These are phyloP conservation scores for Mycogone perniciosa DNA, from an alignment of 2,329 filamentous ascomycete genomes.

Conservation along the genomic window DNA sequence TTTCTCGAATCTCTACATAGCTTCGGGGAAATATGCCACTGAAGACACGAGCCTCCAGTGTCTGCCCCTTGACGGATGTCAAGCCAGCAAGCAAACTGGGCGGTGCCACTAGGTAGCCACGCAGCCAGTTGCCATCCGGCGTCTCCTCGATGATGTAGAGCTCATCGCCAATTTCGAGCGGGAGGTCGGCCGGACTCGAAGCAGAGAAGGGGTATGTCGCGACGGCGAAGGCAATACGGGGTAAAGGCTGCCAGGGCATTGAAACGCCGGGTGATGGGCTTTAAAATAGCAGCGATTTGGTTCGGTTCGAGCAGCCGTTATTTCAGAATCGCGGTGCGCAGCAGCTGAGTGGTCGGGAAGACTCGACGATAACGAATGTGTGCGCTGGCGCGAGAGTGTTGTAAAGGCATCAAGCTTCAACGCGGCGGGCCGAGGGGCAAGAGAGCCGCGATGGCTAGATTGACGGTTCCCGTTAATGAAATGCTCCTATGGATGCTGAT, in stretches of 20 bases:
- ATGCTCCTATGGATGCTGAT: not conserved
- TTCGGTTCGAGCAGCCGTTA: slow-evolving; percentile 4
- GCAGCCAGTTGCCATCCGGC: slow-evolving; percentile 84
- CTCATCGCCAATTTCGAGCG: slow-evolving; percentile 96
- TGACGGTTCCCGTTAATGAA: not conserved
- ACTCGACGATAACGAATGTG: slow-evolving; percentile 7
- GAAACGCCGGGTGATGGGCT: slow-evolving; percentile 21
- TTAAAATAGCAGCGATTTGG: slow-evolving; percentile 8
- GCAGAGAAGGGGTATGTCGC: slow-evolving; percentile 92
- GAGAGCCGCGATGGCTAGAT: slow-evolving; percentile 16
- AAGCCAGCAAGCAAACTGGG: slow-evolving; percentile 87
- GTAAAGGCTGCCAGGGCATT: slow-evolving; percentile 97
- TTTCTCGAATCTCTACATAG: slow-evolving; percentile 91
- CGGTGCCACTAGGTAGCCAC: slow-evolving; percentile 90
- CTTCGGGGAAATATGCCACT: slow-evolving; percentile 96
- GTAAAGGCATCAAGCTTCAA: slow-evolving; percentile 25
- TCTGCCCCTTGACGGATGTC: slow-evolving; percentile 85
- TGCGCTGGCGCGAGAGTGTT: slow-evolving; percentile 13
- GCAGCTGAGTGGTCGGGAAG: slow-evolving; percentile 13
- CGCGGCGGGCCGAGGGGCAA: slow-evolving; percentile 11
- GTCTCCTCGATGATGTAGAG: slow-evolving; percentile 98
- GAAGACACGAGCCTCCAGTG: slow-evolving; percentile 90
- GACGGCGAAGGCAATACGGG: slow-evolving; percentile 95
- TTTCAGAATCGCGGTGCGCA: not conserved
- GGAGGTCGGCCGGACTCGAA: slow-evolving; percentile 80